Percentiles rank a stretch among this genome's conserved stretches.
phyloP scores from a whole-genome alignment of 306 rosid species.

The Coriaria nepalensis region DNA sequence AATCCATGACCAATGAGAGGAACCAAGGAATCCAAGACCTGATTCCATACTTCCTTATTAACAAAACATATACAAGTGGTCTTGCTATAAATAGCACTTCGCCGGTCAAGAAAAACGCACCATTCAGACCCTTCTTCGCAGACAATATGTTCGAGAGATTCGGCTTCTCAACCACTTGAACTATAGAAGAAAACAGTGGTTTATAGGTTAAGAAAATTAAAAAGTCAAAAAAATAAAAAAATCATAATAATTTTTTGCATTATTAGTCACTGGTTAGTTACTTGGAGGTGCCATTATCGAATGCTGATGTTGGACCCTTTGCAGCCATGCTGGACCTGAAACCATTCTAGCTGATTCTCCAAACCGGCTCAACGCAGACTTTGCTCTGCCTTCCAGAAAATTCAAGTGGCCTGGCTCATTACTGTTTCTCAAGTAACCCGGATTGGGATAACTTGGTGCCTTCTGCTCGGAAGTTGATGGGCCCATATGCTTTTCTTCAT shows the following conservation, averaged over 20 bases:
- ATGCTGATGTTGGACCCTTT: slow-evolving; percentile 47
- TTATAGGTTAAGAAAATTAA: slow-evolving; percentile 16
- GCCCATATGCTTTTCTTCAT: slow-evolving; percentile 24
- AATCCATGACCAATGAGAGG: slow-evolving; percentile 58
- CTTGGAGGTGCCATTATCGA: slow-evolving; percentile 45
- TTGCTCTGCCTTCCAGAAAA: slow-evolving; percentile 62
- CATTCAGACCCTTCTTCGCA: slow-evolving; percentile 54
- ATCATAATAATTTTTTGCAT: no score
- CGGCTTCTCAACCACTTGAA: slow-evolving; percentile 34
- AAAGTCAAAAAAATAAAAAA: neutral
- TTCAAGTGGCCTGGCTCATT: slow-evolving; percentile 39
- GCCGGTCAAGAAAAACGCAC: slow-evolving; percentile 50
- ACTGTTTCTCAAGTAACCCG: slow-evolving; percentile 28
- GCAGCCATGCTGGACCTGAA: slow-evolving; percentile 47
- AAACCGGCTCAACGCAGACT: slow-evolving; percentile 66
- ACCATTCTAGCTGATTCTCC: slow-evolving; percentile 62
- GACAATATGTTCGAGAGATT: slow-evolving; percentile 48
- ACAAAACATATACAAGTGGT: slow-evolving; percentile 78
- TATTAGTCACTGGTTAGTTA: slow-evolving; percentile 12
- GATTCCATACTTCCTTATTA: slow-evolving; percentile 54
- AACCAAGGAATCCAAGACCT: slow-evolving; percentile 95
- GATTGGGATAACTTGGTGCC: slow-evolving; percentile 13
- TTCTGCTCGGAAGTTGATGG: slow-evolving; percentile 26
- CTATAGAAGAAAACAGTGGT: slow-evolving; percentile 27
- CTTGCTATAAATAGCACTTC: slow-evolving; percentile 65